Conservation (phyloP, 306 rosid species). For the Pyrus pyrifolia region DNA sequence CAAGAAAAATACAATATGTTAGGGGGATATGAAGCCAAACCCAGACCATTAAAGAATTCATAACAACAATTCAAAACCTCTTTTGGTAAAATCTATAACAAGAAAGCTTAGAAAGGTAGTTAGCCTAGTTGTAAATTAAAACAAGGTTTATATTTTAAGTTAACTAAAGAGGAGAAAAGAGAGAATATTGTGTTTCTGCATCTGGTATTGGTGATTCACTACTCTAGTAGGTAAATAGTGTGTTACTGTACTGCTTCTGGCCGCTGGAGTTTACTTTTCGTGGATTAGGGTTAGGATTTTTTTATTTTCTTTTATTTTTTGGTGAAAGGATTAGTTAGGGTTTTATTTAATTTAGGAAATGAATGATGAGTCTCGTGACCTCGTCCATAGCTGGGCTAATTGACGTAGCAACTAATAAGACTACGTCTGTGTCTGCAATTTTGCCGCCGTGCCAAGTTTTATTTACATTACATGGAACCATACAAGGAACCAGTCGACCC, state of each 20-base stretch:
- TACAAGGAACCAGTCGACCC: not conserved
- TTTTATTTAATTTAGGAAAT: not conserved
- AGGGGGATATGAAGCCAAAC: too few relatives aligned
- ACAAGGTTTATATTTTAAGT: too few relatives aligned
- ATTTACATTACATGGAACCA: too few relatives aligned
- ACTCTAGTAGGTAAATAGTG: not conserved
- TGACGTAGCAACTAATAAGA: not conserved
- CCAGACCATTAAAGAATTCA: too few relatives aligned
- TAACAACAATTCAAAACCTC: too few relatives aligned
- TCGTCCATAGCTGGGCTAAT: constrained; percentile 7
- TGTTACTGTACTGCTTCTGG: not conserved
- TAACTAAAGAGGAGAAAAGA: not conserved
- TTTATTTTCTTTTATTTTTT: not conserved
- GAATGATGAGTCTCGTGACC: constrained; percentile 4
- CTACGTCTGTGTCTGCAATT: too few relatives aligned
- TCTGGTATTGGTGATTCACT: not conserved
- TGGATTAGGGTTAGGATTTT: not conserved
- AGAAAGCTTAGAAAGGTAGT: too few relatives aligned
- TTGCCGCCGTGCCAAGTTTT: too few relatives aligned
- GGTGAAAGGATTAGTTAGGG: not conserved
- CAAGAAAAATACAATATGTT: too few relatives aligned
- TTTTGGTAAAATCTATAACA: too few relatives aligned
- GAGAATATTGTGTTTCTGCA: not conserved
- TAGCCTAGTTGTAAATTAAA: too few relatives aligned
- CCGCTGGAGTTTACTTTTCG: not conserved